phyloP scores from a whole-genome alignment of 805 yeast species.

The Ascoidea rubescens region DNA sequence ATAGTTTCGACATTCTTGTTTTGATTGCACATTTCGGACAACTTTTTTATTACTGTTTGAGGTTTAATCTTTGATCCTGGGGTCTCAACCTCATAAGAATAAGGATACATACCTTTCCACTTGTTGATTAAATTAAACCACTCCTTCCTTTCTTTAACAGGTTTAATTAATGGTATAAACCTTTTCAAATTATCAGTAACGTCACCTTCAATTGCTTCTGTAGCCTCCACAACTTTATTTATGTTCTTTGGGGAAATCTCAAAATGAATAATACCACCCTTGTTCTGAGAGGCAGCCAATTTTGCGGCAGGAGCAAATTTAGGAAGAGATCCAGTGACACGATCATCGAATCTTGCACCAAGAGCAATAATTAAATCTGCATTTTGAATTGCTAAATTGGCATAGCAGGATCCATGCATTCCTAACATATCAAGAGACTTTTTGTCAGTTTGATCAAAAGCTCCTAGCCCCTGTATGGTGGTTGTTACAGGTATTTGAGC shows the following conservation, averaged over 20 bases:
- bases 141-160: conserved; percentile 53
- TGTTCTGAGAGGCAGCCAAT: conserved; percentile 71
- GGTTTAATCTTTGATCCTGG: conserved; percentile 78
- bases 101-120: conserved; percentile 85
- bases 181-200: conserved; percentile 64
- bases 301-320: conserved; percentile 92
- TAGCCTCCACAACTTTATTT: conserved; percentile 92
- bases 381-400: conserved; percentile 84
- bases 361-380: conserved; percentile 90
- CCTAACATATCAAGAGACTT: conserved; percentile 94
- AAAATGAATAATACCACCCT: conserved; percentile 95
- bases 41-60: conserved; percentile 75
- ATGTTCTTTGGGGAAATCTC: conserved; percentile 95
- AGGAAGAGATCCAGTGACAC: conserved; percentile 79
- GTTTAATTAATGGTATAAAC: conserved; percentile 56
- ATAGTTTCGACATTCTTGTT: conserved; percentile 58
- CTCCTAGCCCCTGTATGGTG: conserved; percentile 86
- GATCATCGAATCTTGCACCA: conserved; percentile 97
- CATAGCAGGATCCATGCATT: conserved; percentile 96
- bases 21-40: conserved; percentile 54
- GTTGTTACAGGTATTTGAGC: conserved; percentile 95
- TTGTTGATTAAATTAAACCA: conserved; percentile 66
- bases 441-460: conserved; percentile 83
- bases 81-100: conserved; percentile 67
- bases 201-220: conserved; percentile 95